A percentile compares a stretch with the other conserved stretches of the same genome.
Evolutionary conservation across 208 protist species (phyloP).

Genomic region (Trypanosomatidae sp.): DNA sequence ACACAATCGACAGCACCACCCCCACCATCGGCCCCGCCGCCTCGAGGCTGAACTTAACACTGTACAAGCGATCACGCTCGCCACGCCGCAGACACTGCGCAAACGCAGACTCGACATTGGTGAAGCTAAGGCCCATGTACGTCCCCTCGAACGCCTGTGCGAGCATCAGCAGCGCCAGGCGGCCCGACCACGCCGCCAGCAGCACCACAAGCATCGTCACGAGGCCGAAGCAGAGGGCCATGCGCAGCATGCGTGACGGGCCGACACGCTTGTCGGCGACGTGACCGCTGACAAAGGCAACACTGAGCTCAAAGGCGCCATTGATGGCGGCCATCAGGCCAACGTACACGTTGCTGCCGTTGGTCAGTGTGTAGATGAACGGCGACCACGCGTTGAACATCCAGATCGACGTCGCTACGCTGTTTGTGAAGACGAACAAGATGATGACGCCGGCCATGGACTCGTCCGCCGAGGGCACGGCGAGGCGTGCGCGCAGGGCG

Average conservation of each 20-base stretch:
- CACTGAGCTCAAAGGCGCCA: constrained; percentile 29
- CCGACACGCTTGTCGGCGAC: constrained; percentile 37
- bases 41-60: constrained; percentile 54
- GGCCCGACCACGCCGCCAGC: constrained; percentile 15
- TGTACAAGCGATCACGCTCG: constrained; percentile 51
- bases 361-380: constrained; percentile 37
- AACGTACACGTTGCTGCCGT: constrained; percentile 39
- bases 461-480: constrained; percentile 14
- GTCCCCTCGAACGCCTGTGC: constrained; percentile 46
- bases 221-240: constrained; percentile 27
- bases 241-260: constrained; percentile 29
- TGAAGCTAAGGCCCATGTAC: constrained; percentile 53
- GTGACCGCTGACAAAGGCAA: constrained; percentile 30
- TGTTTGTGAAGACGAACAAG: constrained; percentile 59
- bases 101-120: constrained; percentile 51
- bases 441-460: constrained; percentile 49
- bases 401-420: constrained; percentile 55
- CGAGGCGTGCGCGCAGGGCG: no score
- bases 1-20: constrained; percentile 20
- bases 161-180: constrained; percentile 18
- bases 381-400: constrained; percentile 63
- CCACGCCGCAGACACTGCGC: constrained; percentile 40
- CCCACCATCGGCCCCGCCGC: constrained; percentile 36
- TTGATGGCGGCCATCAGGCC: constrained; percentile 49
- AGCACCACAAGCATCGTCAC: constrained; percentile 19